Evolutionary conservation across 257 asterid species (phyloP), one percentile per base, ranked within the genome.

Genomic region (Gentiana macrophylla): DNA sequence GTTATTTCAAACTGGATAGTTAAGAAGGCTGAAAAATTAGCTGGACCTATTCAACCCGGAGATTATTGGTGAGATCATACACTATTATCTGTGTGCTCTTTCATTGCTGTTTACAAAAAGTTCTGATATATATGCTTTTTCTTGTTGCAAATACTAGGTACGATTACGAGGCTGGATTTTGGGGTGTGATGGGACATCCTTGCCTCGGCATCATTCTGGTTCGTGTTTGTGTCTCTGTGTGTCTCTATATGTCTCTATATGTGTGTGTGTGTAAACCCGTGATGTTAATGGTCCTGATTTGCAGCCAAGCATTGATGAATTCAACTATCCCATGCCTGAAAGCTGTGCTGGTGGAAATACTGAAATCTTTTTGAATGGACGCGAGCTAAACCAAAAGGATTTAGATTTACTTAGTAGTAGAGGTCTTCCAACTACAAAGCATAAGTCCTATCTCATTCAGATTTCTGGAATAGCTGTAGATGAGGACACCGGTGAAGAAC

Each of bases 181-280:
- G 98, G 98, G 98, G 98, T 49, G 95, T 82, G 78, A 80, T 91
- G 80, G 96, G 96, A 58, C 79, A 79, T 74, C 89, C 89, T 52
- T 91, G 98, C 69, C 76, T 82, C 15, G 98, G 98, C 55, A 83
- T 91, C 62, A 68, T 84, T 67, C 75, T 77, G 89, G 98, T 91
- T 74, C 67, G 94, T 41, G 37, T 59, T 59, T 43, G 38, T 34
- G 9, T 24, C 55, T 34, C 11, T 38, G 3, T 52, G 12, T 49
- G 5, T 13, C 3, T 32, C 10, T 24, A 24, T 24, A 24, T 24
- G 24, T n/a, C n/a, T n/a, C n/a, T n/a, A n/a, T n/a, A n/a, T 37
- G 7, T 43, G 35, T 37, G 12, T 44, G 32, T 24, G n/a, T 8
- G 12, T 45, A 5, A 24, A 52, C 44, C 45, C 8, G 53, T 43